Conservation (phyloP, 129 eudicot genomes). For the Smallanthus sonchifolius region DNA sequence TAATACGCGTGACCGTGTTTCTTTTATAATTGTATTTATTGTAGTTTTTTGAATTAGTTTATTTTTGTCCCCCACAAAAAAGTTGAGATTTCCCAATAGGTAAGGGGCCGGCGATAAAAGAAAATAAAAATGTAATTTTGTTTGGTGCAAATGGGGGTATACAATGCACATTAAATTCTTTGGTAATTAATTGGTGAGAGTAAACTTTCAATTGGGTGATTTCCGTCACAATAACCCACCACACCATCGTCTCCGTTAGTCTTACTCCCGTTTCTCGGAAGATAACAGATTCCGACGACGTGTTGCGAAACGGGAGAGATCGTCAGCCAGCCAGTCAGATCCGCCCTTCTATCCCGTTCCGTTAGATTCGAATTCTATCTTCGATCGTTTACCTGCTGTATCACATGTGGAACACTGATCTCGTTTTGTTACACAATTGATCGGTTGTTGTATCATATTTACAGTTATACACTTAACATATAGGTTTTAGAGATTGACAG, state of each 20-base stretch:
- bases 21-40: too few relatives aligned
- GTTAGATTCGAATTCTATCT: neutral
- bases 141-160: neutral
- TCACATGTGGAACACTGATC: neutral
- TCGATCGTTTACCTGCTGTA: neutral
- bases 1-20: too few relatives aligned
- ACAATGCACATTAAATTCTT: neutral
- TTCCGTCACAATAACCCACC: constrained; percentile 8
- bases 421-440: constrained; percentile 11
- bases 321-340: neutral
- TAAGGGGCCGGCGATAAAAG: neutral
- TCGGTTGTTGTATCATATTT: constrained; percentile 25
- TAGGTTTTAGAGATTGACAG: neutral
- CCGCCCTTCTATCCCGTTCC: neutral
- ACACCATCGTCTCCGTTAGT: neutral
- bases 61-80: too few relatives aligned
- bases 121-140: neutral
- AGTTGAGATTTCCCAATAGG: neutral
- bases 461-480: neutral
- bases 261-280: constrained; percentile 29
- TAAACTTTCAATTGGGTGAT: neutral
- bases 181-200: neutral
- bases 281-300: constrained; percentile 20
- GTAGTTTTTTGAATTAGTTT: too few relatives aligned
- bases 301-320: constrained; percentile 25